Evolutionary conservation across 345 rosid genomes (phyloP).

Genomic region (Clausena lansium): DNA sequence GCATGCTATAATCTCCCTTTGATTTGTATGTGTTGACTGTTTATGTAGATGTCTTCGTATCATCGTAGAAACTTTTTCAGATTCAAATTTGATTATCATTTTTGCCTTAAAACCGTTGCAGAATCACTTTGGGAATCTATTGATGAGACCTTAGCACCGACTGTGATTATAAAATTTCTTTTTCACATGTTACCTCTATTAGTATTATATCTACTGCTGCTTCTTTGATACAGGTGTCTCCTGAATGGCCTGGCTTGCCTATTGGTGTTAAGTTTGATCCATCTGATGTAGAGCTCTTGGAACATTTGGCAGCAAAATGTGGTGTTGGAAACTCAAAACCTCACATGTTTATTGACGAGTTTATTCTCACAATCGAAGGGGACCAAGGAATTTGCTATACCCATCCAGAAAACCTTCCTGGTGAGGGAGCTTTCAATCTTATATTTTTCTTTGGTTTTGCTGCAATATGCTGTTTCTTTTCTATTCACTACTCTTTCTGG

Average conservation of each 20-base stretch:
- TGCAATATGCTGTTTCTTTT: background rate
- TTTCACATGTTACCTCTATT: background rate
- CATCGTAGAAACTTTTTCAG: background rate
- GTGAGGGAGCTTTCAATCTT: conserved; percentile 27
- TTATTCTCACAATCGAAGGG: conserved; percentile 57
- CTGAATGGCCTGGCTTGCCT: conserved; percentile 89
- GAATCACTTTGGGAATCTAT: background rate
- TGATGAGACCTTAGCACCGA: background rate
- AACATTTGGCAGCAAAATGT: conserved; percentile 76
- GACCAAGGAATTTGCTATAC: conserved; percentile 83
- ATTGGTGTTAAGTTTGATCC: conserved; percentile 97
- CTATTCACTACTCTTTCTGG: background rate
- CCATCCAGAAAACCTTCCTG: conserved; percentile 93
- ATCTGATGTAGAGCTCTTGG: conserved; percentile 65
- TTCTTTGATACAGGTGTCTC: conserved; percentile 43
- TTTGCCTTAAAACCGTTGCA: background rate
- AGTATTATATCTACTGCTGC: background rate
- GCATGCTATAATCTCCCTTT: background rate
- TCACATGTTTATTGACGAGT: conserved; percentile 63
- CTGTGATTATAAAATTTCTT: conserved; percentile 4
- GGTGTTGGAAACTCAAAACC: conserved; percentile 51
- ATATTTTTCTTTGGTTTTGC: background rate
- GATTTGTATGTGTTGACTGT: background rate
- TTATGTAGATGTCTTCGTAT: background rate
- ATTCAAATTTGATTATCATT: background rate